Conservation (phyloP, 805 yeast species). For the Brettanomyces bruxellensis region DNA sequence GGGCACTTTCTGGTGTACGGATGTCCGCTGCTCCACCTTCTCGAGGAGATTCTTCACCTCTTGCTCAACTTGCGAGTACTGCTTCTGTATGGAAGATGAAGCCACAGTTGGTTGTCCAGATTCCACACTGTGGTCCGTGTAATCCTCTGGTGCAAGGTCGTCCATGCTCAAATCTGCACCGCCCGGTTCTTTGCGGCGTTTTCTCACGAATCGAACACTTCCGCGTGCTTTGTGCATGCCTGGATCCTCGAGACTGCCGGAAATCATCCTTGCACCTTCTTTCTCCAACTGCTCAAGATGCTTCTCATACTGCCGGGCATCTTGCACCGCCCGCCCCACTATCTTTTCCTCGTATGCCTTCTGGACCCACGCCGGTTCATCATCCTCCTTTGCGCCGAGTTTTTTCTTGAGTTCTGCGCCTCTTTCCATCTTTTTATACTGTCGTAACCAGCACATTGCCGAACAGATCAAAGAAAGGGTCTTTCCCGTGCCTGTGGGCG, state of each 20-base stretch:
- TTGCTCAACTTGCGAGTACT: conserved; percentile 26
- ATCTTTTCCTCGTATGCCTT: conserved; percentile 26
- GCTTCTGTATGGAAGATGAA: conserved; percentile 12
- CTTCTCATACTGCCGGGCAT: conserved; percentile 31
- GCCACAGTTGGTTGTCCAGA: not conserved
- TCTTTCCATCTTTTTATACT: conserved; percentile 29
- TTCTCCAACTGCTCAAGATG: conserved; percentile 29
- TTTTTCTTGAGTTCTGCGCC: conserved; percentile 8
- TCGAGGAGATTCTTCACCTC: conserved; percentile 43
- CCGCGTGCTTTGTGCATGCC: conserved; percentile 15
- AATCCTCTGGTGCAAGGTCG: conserved; percentile 22
- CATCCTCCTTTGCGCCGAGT: conserved; percentile 20
- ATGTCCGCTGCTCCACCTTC: conserved; percentile 26
- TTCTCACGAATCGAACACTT: conserved; percentile 12
- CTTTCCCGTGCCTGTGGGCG: conserved; percentile 95
- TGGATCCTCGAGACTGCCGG: conserved; percentile 13
- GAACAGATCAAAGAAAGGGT: conserved; percentile 83
- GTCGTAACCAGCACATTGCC: conserved; percentile 66
- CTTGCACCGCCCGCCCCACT: conserved; percentile 17
- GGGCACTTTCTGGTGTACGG: not conserved
- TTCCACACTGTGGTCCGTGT: conserved; percentile 18
- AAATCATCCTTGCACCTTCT: conserved; percentile 16
- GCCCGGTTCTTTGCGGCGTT: conserved; percentile 7
- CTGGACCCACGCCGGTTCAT: conserved; percentile 33
- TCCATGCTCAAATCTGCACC: conserved; percentile 4